Percentiles rank a stretch among this genome's conserved stretches.
Evolutionary conservation across 2,329 filamentous ascomycete species (phyloP).

Genomic region (Fusarium nodosum): DNA sequence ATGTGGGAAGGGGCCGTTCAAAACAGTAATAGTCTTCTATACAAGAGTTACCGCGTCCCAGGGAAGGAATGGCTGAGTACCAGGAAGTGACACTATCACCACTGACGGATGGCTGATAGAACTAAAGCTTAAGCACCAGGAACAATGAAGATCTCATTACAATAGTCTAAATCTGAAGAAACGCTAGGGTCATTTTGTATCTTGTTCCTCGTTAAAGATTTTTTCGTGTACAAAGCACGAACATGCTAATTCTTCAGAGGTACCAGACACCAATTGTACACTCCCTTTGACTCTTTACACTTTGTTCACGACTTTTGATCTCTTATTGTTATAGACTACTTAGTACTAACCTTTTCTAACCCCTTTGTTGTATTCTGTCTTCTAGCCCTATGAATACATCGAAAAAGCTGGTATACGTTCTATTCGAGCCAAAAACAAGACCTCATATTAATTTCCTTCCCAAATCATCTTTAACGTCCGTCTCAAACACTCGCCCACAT

Average conservation of each 20-base stretch:
- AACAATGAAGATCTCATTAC: not conserved
- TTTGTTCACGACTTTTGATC: conserved; percentile 2
- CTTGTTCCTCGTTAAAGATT: not conserved
- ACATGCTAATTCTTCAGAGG: not conserved
- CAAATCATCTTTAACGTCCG: not conserved
- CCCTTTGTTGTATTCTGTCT: conserved; percentile 20
- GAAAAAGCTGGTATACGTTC: conserved; percentile 30
- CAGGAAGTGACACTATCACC: conserved; percentile 13
- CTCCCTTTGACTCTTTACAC: not conserved
- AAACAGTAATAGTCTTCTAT: not conserved
- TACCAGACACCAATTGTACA: not conserved
- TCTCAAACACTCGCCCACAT: conserved; percentile 36
- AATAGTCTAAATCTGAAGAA: not conserved
- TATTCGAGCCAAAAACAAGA: conserved; percentile 20
- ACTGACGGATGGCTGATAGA: conserved; percentile 3
- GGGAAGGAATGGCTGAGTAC: conserved; percentile 4
- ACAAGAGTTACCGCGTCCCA: not conserved
- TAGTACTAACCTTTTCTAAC: conserved; percentile 2
- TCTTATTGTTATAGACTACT: not conserved
- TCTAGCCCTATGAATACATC: conserved; percentile 15
- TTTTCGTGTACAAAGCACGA: not conserved
- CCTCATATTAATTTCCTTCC: conserved; percentile 25
- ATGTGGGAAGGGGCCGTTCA: not conserved
- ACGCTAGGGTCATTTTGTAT: not conserved
- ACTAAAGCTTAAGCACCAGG: not conserved